Evolutionary conservation across 2,329 filamentous ascomycete species (phyloP).

Genomic region (Hymenoscyphus occultus): DNA sequence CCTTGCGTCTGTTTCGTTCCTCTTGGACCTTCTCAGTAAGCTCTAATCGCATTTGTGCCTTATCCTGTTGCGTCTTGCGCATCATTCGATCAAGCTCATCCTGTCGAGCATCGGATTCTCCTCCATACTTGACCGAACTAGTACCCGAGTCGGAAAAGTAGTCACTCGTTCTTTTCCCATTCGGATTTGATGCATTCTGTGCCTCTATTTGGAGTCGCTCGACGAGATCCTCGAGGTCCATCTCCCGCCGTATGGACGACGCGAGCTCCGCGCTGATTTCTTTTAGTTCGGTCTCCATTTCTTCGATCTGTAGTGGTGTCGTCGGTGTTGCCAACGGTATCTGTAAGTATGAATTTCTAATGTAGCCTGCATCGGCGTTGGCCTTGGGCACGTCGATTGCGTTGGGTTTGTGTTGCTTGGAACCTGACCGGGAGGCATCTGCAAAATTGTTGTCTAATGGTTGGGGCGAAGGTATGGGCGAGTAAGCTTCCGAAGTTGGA

Average conservation of each 20-base stretch:
- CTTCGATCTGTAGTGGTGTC: constrained; percentile 63
- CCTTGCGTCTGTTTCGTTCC: constrained; percentile 71
- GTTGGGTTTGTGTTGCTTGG: constrained; percentile 37
- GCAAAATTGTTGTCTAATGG: constrained; percentile 37
- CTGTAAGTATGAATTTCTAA: constrained; percentile 34
- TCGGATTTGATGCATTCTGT: constrained; percentile 50
- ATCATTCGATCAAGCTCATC: constrained; percentile 81
- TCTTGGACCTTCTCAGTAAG: constrained; percentile 84
- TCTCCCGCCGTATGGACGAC: constrained; percentile 87
- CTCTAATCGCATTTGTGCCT: constrained; percentile 80
- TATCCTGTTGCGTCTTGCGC: constrained; percentile 84
- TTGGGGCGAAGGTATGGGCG: constrained; percentile 55
- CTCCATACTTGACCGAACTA: constrained; percentile 68
- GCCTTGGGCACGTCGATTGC: constrained; percentile 37
- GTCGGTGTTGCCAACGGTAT: constrained; percentile 35
- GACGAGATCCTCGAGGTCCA: constrained; percentile 93
- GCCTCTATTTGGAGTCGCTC: constrained; percentile 81
- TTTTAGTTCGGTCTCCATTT: constrained; percentile 91
- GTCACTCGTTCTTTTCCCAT: constrained; percentile 78
- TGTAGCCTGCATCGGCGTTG: constrained; percentile 42
- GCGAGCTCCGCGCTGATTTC: constrained; percentile 92
- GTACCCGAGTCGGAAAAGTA: constrained; percentile 97
- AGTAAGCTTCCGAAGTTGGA: constrained; percentile 54
- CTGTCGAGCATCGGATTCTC: constrained; percentile 58
- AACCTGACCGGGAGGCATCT: constrained; percentile 27